A percentile compares a stretch with the other conserved stretches of the same genome.
Evolutionary conservation across 169 alveolate genomes (phyloP).

Genomic region (Eimeria necatrix): DNA sequence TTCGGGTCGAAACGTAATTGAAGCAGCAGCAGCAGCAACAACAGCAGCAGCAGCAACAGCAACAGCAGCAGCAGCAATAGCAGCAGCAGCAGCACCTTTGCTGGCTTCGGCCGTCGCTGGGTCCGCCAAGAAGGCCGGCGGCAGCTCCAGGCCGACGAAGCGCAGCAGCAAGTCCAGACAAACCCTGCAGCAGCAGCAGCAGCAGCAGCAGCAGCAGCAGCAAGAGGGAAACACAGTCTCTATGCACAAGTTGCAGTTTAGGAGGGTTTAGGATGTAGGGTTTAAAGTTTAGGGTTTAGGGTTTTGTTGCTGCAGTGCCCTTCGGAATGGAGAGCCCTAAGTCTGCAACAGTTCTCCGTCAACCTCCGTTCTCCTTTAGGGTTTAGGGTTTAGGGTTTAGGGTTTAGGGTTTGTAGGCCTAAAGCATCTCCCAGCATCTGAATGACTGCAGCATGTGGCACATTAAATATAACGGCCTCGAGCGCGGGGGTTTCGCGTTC

Average conservation of each 20-base stretch:
- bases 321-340: neutral
- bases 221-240: neutral
- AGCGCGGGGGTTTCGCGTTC: too few relatives aligned
- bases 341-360: neutral
- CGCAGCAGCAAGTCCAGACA: conserved; percentile 63
- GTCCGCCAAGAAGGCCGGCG: conserved; percentile 52
- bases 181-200: conserved; percentile 67
- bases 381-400: neutral
- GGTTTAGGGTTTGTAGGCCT: neutral
- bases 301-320: too few relatives aligned
- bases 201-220: conserved; percentile 49
- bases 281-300: conserved; percentile 11
- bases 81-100: conserved; percentile 47
- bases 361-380: neutral
- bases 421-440: too few relatives aligned
- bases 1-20: neutral
- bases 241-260: neutral
- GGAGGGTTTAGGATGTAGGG: neutral
- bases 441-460: too few relatives aligned
- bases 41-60: conserved; percentile 19
- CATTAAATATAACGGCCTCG: too few relatives aligned
- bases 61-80: conserved; percentile 20
- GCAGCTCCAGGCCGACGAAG: conserved; percentile 31
- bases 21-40: conserved; percentile 56
- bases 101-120: conserved; percentile 56